Evolutionary conservation across 495 filamentous ascomycete species (phyloP).

Genomic region (Annulohypoxylon bovei): DNA sequence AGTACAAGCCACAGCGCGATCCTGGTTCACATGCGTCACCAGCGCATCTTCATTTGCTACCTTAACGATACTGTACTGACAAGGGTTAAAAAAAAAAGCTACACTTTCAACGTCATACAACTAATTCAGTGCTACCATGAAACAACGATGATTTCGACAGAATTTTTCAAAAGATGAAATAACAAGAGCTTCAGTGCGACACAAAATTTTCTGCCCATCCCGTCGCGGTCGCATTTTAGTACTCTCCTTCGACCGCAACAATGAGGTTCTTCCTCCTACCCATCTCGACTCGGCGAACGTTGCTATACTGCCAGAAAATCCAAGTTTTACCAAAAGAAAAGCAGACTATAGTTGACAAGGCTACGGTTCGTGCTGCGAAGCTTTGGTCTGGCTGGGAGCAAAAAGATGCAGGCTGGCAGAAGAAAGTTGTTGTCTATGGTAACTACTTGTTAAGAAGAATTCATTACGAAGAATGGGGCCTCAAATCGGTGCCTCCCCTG

Average conservation of each 20-base stretch:
- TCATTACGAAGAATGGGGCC: slow-evolving; percentile 95
- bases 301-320: slow-evolving; percentile 90
- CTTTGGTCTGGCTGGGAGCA: slow-evolving; percentile 91
- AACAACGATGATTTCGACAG: slow-evolving; percentile 23
- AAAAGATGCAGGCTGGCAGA: slow-evolving; percentile 86
- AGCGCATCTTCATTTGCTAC: slow-evolving; percentile 34
- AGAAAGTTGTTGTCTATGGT: slow-evolving; percentile 82
- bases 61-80: slow-evolving; percentile 10
- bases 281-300: slow-evolving; percentile 87
- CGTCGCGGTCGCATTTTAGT: slow-evolving; percentile 7
- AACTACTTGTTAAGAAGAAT: slow-evolving; percentile 86
- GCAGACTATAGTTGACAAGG: slow-evolving; percentile 67
- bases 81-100: slow-evolving; percentile 34
- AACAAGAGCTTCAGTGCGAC: slow-evolving; percentile 15
- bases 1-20: slow-evolving; percentile 21
- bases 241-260: slow-evolving; percentile 40
- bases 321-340: slow-evolving; percentile 57
- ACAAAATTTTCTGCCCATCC: background rate
- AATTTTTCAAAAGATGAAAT: slow-evolving; percentile 15
- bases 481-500: slow-evolving; percentile 92
- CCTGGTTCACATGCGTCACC: slow-evolving; percentile 41
- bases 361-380: slow-evolving; percentile 72
- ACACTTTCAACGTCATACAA: slow-evolving; percentile 37
- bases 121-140: background rate
- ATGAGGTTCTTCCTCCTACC: slow-evolving; percentile 98